These are phyloP conservation scores for Serendipita sp. DNA, from an alignment of 768 basidiomycete genomes.

Conservation along the genomic window DNA sequence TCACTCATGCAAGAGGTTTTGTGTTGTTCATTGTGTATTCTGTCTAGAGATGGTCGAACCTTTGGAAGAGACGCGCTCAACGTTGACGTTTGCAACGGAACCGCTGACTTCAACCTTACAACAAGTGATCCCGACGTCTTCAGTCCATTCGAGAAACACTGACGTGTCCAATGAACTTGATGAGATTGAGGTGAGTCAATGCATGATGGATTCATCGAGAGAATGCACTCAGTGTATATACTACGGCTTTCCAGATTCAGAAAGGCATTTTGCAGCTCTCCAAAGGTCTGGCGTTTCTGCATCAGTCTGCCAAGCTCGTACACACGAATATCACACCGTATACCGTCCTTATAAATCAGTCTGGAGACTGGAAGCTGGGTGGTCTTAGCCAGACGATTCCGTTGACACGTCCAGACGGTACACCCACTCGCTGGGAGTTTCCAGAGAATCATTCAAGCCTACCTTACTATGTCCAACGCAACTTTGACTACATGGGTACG, in stretches of 20 bases:
- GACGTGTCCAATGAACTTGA: conserved; percentile 61
- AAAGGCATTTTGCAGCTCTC: conserved; percentile 90
- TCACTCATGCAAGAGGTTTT: conserved; percentile 13
- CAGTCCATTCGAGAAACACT: conserved; percentile 31
- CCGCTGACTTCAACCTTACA: conserved; percentile 70
- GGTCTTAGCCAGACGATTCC: conserved; percentile 81
- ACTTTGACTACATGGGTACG: conserved; percentile 88
- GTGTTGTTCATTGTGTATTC: background rate
- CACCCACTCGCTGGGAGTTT: conserved; percentile 74
- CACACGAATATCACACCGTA: conserved; percentile 85
- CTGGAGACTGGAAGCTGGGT: conserved; percentile 95
- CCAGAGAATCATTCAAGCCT: conserved; percentile 73
- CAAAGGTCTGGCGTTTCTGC: conserved; percentile 80
- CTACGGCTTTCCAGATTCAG: conserved; percentile 47
- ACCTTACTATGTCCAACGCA: conserved; percentile 71
- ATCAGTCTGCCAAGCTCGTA: conserved; percentile 79
- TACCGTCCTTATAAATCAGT: conserved; percentile 74
- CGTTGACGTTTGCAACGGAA: conserved; percentile 89
- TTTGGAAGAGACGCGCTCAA: conserved; percentile 77
- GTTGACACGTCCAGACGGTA: conserved; percentile 49
- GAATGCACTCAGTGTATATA: background rate
- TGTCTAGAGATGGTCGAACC: conserved; percentile 89
- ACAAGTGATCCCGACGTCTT: conserved; percentile 53
- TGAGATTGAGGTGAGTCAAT: conserved; percentile 72
- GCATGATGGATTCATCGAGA: too few relatives aligned